Evolutionary conservation across 1,284 basidiomycete species (phyloP), one percentile per base, ranked within the genome.

Genomic region (Irpex rosettiformis): DNA sequence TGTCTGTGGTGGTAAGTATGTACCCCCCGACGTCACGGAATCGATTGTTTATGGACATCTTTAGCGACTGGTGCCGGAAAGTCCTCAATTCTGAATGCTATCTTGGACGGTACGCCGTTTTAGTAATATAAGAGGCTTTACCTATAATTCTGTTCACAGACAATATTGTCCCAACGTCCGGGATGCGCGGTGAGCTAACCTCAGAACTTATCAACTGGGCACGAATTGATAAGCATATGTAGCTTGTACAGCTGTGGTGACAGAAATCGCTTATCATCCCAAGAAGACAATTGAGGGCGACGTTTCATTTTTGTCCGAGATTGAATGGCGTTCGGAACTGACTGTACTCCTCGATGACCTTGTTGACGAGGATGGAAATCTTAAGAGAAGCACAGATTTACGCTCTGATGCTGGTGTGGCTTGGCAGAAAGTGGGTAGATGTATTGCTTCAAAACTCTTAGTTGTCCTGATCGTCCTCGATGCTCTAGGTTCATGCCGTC

Each of bases 341-440:
- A 68, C 65, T 13, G 74, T 84, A 10, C 75, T 87, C 7, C 70
- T 84, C 2, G 74, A 78, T 43, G 84, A 86, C 62, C 72, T 86
- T 10, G 69, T 80, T 5, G 84, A 85, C 57, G 84, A 85, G 65
- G 79, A 82, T 30, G 82, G 83, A 0, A 77, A 76, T 30, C 57
- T 83, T 24, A 83, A 80, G 66, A 74, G 83, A 2, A 77, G 72
- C 45, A 80, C 74, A 0, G 83, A 85, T 63, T 68, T 85, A 21
- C 79, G 80, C 51, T 83, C 77, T 62, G 83, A 86, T 54, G 80
- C 83, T 5, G 83, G 82, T 42, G 71, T 85, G 43, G 83, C 83
- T 3, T 86, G 83, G 83, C 74, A 76, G 30, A 87, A 86, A 73
- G 84, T 80, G 55, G 37, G 55, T 45, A 18, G 2, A 3, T 18